Conservation (phyloP, 2,329 filamentous ascomycete genomes). For the Cylindrodendrum hubeiense region DNA sequence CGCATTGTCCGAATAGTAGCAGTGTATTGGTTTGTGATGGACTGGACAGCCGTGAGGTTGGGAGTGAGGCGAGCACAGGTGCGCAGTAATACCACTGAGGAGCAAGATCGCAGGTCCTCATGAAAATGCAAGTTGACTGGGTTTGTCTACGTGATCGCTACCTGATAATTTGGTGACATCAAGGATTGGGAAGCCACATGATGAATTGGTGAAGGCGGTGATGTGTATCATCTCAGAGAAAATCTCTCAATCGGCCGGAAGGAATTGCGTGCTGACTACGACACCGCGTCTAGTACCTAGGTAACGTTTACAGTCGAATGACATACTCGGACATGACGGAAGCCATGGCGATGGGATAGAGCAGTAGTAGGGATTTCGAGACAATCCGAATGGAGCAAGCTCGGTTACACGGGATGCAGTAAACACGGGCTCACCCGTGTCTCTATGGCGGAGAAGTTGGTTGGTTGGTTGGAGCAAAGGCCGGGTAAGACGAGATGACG, state of each 20-base stretch:
- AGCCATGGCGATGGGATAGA: background rate
- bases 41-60: background rate
- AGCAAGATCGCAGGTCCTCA: background rate
- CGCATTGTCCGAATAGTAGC: too few relatives aligned
- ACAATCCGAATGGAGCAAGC: background rate
- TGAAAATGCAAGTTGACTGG: background rate
- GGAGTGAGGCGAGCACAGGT: background rate
- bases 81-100: background rate
- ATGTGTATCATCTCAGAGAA: background rate
- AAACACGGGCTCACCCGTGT: too few relatives aligned
- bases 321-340: background rate
- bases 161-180: background rate
- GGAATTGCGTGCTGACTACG: background rate
- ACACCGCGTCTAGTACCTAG: background rate
- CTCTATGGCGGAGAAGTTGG: too few relatives aligned
- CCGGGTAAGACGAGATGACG: background rate
- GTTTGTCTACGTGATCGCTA: background rate
- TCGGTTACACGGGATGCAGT: background rate
- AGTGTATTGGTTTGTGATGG: too few relatives aligned
- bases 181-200: background rate
- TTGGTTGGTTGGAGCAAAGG: background rate
- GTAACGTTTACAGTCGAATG: background rate
- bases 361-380: background rate
- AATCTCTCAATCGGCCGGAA: background rate
- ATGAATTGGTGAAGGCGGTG: background rate